Conservation (phyloP, 2,329 filamentous ascomycete genomes). For the Allantophomopsis lycopodina region DNA sequence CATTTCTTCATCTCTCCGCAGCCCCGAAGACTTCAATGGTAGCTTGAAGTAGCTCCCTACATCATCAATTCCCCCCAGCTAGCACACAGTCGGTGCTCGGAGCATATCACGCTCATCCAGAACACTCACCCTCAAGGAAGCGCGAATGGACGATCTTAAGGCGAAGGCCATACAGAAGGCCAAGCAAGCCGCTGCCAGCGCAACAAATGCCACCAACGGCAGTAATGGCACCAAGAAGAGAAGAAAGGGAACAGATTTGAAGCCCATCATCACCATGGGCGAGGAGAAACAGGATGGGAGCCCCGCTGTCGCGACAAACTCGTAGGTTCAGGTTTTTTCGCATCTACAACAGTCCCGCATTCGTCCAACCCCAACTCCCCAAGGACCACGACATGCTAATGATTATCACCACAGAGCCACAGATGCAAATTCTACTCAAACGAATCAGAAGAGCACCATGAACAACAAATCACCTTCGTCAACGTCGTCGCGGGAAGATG, state of each 20-base stretch:
- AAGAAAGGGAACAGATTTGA: slow-evolving; percentile 37
- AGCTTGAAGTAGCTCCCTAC: too few species aligned
- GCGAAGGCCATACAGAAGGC: slow-evolving; percentile 40
- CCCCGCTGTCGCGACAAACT: slow-evolving; percentile 6
- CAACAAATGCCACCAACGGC: slow-evolving; percentile 23
- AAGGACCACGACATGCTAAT: slow-evolving; percentile 1
- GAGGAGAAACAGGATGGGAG: slow-evolving; percentile 23
- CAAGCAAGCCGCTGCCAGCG: slow-evolving; percentile 36
- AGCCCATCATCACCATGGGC: slow-evolving; percentile 45
- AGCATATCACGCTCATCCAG: too few species aligned
- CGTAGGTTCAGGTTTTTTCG: slow-evolving; percentile 3
- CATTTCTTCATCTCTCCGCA: too few species aligned
- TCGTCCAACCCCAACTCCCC: slow-evolving; percentile 16
- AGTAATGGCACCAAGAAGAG: slow-evolving; percentile 44
- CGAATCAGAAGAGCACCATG: slow-evolving; percentile 9
- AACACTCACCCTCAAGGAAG: too few species aligned
- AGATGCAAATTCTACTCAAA: slow-evolving; percentile 12
- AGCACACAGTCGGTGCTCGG: too few species aligned
- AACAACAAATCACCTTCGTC: slow-evolving; percentile 40
- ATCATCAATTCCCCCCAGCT: too few species aligned
- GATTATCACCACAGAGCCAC: slow-evolving; percentile 3
- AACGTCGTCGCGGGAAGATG: slow-evolving; percentile 69
- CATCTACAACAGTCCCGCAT: slow-evolving; percentile 17
- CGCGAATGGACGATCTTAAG: slow-evolving; percentile 8
- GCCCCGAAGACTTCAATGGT: too few species aligned